Evolutionary conservation across 129 eudicot species (phyloP).

Genomic region (Lactuca sativa): DNA sequence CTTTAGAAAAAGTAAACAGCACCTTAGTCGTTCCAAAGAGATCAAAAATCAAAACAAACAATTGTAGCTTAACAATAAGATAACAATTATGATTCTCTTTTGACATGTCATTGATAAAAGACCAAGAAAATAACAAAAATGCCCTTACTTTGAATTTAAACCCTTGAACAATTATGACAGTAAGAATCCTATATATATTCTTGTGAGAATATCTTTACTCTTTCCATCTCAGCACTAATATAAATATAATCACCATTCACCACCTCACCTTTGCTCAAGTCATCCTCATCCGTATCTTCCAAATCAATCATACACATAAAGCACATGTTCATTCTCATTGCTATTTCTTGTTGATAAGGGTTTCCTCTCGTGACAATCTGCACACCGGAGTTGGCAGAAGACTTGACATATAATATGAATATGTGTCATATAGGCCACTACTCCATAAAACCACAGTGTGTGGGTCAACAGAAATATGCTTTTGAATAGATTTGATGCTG

Average conservation of each 20-base stretch:
- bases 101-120: too few species aligned
- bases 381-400: constrained; percentile 42
- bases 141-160: too few species aligned
- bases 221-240: too few species aligned
- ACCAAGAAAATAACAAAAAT: too few species aligned
- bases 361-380: constrained; percentile 36
- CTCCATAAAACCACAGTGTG: constrained; percentile 62
- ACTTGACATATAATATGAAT: constrained; percentile 35
- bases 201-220: constrained; percentile 8
- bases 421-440: constrained; percentile 23
- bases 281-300: neutral
- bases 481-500: constrained; percentile 44
- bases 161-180: too few species aligned
- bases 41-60: too few species aligned
- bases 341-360: constrained; percentile 16
- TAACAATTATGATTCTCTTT: too few species aligned
- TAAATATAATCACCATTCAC: constrained; percentile 1
- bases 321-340: constrained; percentile 10
- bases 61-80: too few species aligned
- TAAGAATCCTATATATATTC: too few species aligned
- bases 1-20: too few species aligned
- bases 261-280: constrained; percentile 26
- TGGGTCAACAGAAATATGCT: constrained; percentile 48
- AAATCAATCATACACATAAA: constrained; percentile 18
- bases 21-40: too few species aligned